phyloP scores from a whole-genome alignment of 768 basidiomycete genomes.

The Boletus fagicola region DNA sequence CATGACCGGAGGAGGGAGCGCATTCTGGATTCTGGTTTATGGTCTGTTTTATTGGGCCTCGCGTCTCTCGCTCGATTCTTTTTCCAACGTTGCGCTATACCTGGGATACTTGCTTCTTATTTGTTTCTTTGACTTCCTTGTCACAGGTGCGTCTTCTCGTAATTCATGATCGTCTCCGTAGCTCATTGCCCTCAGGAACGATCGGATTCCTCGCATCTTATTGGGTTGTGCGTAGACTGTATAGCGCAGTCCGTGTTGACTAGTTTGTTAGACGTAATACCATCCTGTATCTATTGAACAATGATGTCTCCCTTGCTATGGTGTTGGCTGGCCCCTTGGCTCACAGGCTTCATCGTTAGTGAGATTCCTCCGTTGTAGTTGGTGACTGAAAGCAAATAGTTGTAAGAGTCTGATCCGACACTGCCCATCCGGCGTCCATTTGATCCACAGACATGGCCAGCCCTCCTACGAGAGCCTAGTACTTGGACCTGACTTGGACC shows the following conservation, averaged over 20 bases:
- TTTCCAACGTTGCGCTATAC: slow-evolving; percentile 80
- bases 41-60: slow-evolving; percentile 88
- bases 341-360: neutral
- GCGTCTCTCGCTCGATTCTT: slow-evolving; percentile 78
- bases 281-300: slow-evolving; percentile 15
- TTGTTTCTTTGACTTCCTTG: slow-evolving; percentile 79
- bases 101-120: slow-evolving; percentile 88
- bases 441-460: neutral
- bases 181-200: slow-evolving; percentile 52
- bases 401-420: neutral
- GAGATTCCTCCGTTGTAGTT: neutral
- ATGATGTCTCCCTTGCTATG: neutral
- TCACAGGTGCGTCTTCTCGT: slow-evolving; percentile 58
- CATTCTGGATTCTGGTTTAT: slow-evolving; percentile 88
- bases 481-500: neutral
- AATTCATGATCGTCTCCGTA: neutral
- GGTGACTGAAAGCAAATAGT: neutral
- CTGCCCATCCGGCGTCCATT: neutral
- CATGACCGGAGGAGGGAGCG: slow-evolving; percentile 86
- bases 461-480: neutral
- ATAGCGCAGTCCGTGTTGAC: slow-evolving; percentile 80
- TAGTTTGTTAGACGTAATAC: slow-evolving; percentile 23
- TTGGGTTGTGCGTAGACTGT: slow-evolving; percentile 85
- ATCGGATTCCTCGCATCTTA: slow-evolving; percentile 91
- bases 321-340: neutral